phyloP scores from a whole-genome alignment of 2,329 filamentous ascomycete genomes.

The Ophiocordyceps australis region DNA sequence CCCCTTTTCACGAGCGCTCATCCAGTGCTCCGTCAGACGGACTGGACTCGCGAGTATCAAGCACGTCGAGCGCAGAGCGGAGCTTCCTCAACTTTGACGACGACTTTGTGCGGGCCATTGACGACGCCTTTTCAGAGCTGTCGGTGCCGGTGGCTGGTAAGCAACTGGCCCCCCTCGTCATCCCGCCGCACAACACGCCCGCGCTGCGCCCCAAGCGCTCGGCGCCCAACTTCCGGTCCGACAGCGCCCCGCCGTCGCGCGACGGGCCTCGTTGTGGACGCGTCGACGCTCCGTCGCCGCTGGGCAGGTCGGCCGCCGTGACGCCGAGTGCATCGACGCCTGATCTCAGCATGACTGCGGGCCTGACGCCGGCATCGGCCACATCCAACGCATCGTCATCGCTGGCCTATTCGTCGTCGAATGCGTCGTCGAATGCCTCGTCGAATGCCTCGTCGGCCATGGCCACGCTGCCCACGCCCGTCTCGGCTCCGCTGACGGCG shows the following conservation, averaged over 20 bases:
- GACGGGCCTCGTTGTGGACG: no score
- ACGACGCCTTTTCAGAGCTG: constrained; percentile 6
- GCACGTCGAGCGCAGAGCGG: no score
- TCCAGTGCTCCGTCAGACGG: constrained; percentile 31
- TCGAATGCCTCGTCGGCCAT: constrained; percentile 17
- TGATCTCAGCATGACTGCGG: no score
- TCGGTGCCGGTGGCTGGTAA: constrained; percentile 29
- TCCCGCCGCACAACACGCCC: constrained; percentile 17
- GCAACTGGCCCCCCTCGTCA: constrained; percentile 36
- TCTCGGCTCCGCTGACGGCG: constrained; percentile 27
- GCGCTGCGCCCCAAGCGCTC: constrained; percentile 17
- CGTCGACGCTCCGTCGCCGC: constrained; percentile 25
- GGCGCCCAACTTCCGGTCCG: constrained; percentile 24
- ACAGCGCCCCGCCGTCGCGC: constrained; percentile 20
- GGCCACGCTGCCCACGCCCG: constrained; percentile 27
- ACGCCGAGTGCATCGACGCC: constrained; percentile 15
- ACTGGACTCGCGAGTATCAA: not conserved
- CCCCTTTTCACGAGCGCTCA: constrained; percentile 45
- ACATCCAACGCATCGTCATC: no score
- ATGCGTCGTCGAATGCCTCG: no score
- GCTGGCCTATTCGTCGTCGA: no score
- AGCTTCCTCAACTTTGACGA: not conserved
- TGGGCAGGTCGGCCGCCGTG: constrained; percentile 24
- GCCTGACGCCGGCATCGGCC: no score
- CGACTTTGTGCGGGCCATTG: constrained; percentile 5